Base-by-base conservation (phyloP, 305 asterid species). In the Fraxinus angustifolia region DNA sequence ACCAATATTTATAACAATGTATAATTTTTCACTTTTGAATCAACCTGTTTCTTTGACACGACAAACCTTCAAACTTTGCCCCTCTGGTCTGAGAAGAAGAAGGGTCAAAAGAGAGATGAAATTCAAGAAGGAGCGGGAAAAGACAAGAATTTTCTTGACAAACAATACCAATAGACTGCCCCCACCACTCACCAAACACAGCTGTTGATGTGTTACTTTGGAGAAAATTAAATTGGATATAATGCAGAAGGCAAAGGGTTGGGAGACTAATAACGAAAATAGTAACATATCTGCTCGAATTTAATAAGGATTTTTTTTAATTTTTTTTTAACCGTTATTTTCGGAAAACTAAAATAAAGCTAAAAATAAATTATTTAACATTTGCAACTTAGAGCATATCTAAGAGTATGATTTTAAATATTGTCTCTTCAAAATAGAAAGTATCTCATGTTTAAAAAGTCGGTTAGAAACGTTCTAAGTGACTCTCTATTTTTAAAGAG, bases 31-130 rank as follows among this genome's bases (percentile, higher is more conserved):
- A 58, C 68, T 58, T 58, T 16, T 53, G 62, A 53, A 53, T 53
- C 62, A n/a, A 53, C 23, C 62, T 53, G 8, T 53, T 53, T 53
- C 21, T 33, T 31, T n/a, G 78, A 71, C 83, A 68, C 58, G 6
- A 74, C 85, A 60, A 85, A 75, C 82, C 71, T 12, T 78, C 79
- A 86, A 31, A 31, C 34, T 31, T 31, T 31, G 4, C 34, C 3
- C 1, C 7, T 34, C 8, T 34, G 1, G 7, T 34, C 1, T 34
- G 38, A 34, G 38, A 6, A 34, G 38, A 34, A 34, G 7, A 34
- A 34, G 7, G 38, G 38, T 34, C 38, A 34, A 34, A 34, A 34
- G 38, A 34, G 38, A 31, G 3, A 34, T 34, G 38, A 34, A 34
- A 34, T 34, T 34, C 38, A 34, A 34, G 8, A 1, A 34, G 38